Percentiles rank a stretch among this genome's conserved stretches.
phyloP scores from a whole-genome alignment of 2,329 filamentous ascomycete genomes.

The Beauveria medogensis region DNA sequence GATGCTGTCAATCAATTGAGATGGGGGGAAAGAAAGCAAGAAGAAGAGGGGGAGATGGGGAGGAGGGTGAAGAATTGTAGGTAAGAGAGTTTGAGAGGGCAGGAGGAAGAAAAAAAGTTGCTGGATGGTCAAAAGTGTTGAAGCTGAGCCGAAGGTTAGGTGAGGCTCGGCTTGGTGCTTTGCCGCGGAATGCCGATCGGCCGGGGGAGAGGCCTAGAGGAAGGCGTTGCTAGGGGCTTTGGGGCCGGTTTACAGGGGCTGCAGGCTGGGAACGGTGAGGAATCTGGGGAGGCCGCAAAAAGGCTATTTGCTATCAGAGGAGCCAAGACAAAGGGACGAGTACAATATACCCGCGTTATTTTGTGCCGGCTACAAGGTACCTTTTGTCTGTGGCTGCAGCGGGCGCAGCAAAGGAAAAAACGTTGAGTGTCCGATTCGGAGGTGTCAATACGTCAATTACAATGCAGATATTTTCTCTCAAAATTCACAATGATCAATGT shows the following conservation, averaged over 20 bases:
- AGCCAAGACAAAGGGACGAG: background rate
- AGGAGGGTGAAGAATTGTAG: background rate
- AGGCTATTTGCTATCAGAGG: background rate
- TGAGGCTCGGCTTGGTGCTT: slow-evolving; percentile 10
- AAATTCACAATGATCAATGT: background rate
- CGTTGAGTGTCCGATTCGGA: background rate
- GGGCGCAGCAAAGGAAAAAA: background rate
- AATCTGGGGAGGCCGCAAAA: background rate
- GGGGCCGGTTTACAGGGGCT: background rate
- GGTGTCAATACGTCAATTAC: background rate
- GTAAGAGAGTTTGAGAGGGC: background rate
- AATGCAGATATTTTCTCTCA: too few relatives aligned
- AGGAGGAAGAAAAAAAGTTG: background rate
- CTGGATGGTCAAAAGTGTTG: background rate
- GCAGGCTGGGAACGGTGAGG: background rate
- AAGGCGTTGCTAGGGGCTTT: background rate
- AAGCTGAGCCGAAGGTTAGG: slow-evolving; percentile 8
- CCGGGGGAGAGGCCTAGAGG: background rate
- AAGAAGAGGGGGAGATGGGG: background rate
- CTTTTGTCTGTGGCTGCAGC: background rate
- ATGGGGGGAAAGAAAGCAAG: background rate
- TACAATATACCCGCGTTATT: slow-evolving; percentile 1
- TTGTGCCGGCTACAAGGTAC: background rate
- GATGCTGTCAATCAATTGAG: slow-evolving; percentile 15
- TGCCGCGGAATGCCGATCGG: slow-evolving; percentile 11